A percentile compares a stretch with the other conserved stretches of the same genome.
Evolutionary conservation across 805 yeast genomes (phyloP).

Genomic region (Nematodospora valgi): DNA sequence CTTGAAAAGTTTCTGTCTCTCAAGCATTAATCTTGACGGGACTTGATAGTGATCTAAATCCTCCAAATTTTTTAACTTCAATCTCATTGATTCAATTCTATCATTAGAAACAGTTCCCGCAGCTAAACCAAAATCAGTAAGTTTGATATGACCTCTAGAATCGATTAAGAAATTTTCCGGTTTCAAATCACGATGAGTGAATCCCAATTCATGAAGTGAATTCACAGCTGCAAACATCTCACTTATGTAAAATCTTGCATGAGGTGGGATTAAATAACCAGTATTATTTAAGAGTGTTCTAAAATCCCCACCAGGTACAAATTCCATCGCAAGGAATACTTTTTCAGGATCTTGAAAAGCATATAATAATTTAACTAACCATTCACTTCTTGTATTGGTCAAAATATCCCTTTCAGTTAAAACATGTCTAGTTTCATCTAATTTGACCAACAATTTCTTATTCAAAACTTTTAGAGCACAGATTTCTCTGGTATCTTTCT

Average conservation of each 20-base stretch:
- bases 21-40: conserved; percentile 70
- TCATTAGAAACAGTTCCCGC: conserved; percentile 94
- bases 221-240: conserved; percentile 97
- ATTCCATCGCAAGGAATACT: conserved; percentile 96
- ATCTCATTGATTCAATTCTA: conserved; percentile 88
- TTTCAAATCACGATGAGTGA: conserved; percentile 94
- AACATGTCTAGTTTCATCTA: conserved; percentile 94
- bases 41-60: conserved; percentile 55
- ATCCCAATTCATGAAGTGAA: conserved; percentile 90
- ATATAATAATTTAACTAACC: conserved; percentile 91
- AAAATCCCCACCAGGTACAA: conserved; percentile 99
- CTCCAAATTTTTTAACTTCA: conserved; percentile 64
- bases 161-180: conserved; percentile 93
- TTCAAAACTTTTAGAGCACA: conserved; percentile 93
- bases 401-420: conserved; percentile 94
- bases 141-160: conserved; percentile 84
- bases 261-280: conserved; percentile 88
- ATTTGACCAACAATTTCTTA: conserved; percentile 77
- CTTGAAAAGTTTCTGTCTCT: conserved; percentile 83
- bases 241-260: conserved; percentile 89
- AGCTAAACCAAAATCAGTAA: conserved; percentile 96
- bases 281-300: conserved; percentile 92
- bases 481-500: conserved; percentile 89
- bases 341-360: conserved; percentile 93
- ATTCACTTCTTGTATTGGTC: conserved; percentile 92